A percentile compares a stretch with the other conserved stretches of the same genome.
phyloP scores from a whole-genome alignment of 2,329 filamentous ascomycete genomes.

The Sporothrix brasiliensis region DNA sequence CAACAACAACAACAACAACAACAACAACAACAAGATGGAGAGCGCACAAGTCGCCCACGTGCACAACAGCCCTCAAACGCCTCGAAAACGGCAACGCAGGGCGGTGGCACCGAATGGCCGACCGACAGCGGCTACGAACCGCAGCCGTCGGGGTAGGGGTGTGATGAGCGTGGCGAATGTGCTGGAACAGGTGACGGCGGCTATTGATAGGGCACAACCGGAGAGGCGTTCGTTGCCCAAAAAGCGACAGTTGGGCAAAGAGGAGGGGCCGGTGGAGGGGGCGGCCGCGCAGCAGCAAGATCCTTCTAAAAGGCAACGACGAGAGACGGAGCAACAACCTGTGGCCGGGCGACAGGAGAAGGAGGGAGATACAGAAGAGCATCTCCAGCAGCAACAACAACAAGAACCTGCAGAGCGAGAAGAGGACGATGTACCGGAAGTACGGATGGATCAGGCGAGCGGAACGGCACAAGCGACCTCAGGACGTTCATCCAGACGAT shows the following conservation, averaged over 20 bases:
- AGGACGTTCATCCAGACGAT: neutral
- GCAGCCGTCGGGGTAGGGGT: neutral
- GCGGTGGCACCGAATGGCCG: neutral
- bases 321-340: neutral
- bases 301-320: neutral
- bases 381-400: neutral
- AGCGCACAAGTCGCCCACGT: neutral
- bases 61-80: neutral
- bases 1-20: neutral
- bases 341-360: neutral
- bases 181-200: constrained; percentile 3
- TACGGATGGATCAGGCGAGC: neutral
- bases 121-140: neutral
- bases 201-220: neutral
- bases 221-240: neutral
- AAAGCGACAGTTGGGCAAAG: neutral
- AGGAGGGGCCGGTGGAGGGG: neutral
- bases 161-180: constrained; percentile 1
- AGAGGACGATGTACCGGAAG: neutral
- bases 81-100: neutral
- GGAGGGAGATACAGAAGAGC: neutral
- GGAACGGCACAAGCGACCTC: neutral
- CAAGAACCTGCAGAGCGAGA: neutral
- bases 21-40: neutral
- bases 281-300: neutral